Evolutionary conservation across 2,329 filamentous ascomycete genomes (phyloP), one percentile per base, ranked within the genome.

Genomic region (Fusarium fujikuroi): DNA sequence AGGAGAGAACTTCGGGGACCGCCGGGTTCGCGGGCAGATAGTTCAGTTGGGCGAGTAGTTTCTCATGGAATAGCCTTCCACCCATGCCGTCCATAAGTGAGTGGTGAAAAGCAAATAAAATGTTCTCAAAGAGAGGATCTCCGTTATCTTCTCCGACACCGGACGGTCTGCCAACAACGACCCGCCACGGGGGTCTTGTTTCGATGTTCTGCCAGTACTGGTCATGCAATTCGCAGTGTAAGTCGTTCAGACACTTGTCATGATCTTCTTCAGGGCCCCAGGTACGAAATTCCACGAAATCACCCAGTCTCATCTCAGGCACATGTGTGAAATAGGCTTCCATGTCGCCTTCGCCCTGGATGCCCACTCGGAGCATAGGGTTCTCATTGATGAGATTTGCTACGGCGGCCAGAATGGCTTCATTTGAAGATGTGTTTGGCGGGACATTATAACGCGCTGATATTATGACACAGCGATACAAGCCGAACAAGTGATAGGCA

Each of bases 51-150:
- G 78, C 72, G 8, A 87, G 81, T 1, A 90, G 78, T 4, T 81
- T 79, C 36, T 82, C 77, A 68, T 90, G 88, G 70, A 91, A 89
- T 4, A 83, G 74, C 34, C 80, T 79, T 1, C 84, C 85, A 70
- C 85, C 84, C 18, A 83, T 80, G 3, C 89, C 89, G 70, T 90
- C 89, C 30, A 83, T 82, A 23, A 90, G 79, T 1, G 83, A 81
- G 71, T 90, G 88, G 68, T 90, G 88, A 39, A 81, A 87, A 9
- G 83, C 81, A 70, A 89, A 87, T 10, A 84, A 70, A 18, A 88
- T 66, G 54, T 88, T 83, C 39, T 84, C 73, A 10, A 79, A 74
- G 9, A 75, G 60, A 3, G 75, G 49, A 8, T 64, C 36, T 19
- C 56, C 18, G 2, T 23, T 18, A 0, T 15, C 23, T n/a, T 47